phyloP scores from a whole-genome alignment of 805 yeast species.

The Tetrapisispora iriomotensis region DNA sequence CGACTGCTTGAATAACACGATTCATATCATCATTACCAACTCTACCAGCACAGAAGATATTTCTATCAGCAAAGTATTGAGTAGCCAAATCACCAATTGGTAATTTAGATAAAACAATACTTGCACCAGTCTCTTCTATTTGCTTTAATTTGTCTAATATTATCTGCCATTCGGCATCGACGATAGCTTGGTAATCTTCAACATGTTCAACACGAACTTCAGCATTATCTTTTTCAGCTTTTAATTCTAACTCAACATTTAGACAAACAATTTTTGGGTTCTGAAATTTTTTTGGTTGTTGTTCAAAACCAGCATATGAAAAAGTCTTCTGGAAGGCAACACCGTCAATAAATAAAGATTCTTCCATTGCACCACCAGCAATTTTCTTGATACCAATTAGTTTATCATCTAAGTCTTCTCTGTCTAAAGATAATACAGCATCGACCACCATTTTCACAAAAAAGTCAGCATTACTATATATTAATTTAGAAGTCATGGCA shows the following conservation, averaged over 20 bases:
- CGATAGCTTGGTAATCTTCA: constrained; percentile 87
- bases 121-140: constrained; percentile 77
- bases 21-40: constrained; percentile 84
- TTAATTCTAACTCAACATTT: constrained; percentile 89
- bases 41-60: constrained; percentile 95
- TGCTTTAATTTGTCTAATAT: constrained; percentile 79
- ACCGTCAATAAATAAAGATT: constrained; percentile 79
- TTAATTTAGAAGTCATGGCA: constrained; percentile 93
- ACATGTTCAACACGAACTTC: constrained; percentile 95
- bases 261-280: constrained; percentile 77
- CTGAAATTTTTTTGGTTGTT: constrained; percentile 80
- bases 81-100: constrained; percentile 99
- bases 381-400: constrained; percentile 91
- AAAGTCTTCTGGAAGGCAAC: constrained; percentile 97
- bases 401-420: constrained; percentile 73
- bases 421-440: constrained; percentile 82
- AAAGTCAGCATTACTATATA: constrained; percentile 76
- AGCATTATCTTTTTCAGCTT: constrained; percentile 97
- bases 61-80: constrained; percentile 92
- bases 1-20: constrained; percentile 87
- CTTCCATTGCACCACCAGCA: constrained; percentile 95
- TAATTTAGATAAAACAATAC: constrained; percentile 83
- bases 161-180: constrained; percentile 98
- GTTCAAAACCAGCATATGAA: constrained; percentile 97
- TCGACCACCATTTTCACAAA: constrained; percentile 96